phyloP scores from a whole-genome alignment of 345 rosid genomes.

The Eucalyptus marginata region DNA sequence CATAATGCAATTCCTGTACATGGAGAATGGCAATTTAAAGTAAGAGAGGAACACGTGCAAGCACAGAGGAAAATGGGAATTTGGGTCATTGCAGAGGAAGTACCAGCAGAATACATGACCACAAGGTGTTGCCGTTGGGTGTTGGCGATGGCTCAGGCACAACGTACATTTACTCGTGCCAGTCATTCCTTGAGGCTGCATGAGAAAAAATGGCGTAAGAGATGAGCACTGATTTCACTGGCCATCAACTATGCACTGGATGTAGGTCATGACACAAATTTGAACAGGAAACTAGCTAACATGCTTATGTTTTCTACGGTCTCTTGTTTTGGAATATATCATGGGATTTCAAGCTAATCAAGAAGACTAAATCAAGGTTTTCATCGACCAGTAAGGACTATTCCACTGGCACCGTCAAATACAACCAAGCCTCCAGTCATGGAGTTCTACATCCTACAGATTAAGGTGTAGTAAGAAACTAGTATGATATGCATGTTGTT shows the following conservation, averaged over 20 bases:
- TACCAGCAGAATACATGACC: slow-evolving; percentile 97
- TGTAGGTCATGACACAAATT: background rate
- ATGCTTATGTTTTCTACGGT: background rate
- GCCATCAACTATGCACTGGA: background rate
- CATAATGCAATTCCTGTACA: slow-evolving; percentile 83
- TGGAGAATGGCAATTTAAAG: background rate
- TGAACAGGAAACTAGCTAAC: background rate
- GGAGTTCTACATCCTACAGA: background rate
- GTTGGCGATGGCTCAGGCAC: slow-evolving; percentile 71
- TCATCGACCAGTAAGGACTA: background rate
- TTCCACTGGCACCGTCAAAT: background rate
- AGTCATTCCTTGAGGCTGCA: background rate
- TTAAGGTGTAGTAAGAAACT: background rate
- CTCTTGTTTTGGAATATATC: background rate
- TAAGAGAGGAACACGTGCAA: background rate
- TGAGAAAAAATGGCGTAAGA: background rate
- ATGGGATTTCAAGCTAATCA: background rate
- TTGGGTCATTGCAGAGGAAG: background rate
- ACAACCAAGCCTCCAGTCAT: background rate
- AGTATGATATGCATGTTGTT: background rate
- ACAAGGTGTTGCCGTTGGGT: slow-evolving; percentile 87
- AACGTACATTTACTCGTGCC: slow-evolving; percentile 70
- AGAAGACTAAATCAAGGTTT: background rate
- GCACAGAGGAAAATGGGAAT: background rate
- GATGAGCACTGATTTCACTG: background rate